Conservation (phyloP, 2,329 filamentous ascomycete genomes). For the Pestalotiopsis sp. region DNA sequence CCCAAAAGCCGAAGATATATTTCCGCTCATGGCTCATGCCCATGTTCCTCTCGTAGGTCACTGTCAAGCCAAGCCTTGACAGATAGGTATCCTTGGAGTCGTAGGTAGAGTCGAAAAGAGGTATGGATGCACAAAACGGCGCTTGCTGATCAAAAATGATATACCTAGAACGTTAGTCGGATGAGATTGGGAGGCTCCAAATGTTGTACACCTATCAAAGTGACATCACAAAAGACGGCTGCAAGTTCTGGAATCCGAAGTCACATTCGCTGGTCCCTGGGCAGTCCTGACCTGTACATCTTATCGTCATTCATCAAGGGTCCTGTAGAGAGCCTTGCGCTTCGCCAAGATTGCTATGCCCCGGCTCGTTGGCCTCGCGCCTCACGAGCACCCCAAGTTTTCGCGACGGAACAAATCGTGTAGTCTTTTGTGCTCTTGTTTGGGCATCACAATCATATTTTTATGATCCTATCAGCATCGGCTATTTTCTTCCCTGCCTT, state of each 20-base stretch:
- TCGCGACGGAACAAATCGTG: neutral
- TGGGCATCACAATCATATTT: conserved; percentile 16
- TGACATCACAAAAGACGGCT: neutral
- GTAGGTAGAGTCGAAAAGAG: too few species aligned
- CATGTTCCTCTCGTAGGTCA: too few species aligned
- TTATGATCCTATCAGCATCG: conserved; percentile 14
- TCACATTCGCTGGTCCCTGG: neutral
- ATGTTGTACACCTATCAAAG: neutral
- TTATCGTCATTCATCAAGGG: neutral
- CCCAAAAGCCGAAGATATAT: too few species aligned
- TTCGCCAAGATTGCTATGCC: neutral
- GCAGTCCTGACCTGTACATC: neutral
- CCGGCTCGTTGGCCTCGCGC: neutral
- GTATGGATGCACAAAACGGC: too few species aligned
- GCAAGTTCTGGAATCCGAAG: neutral
- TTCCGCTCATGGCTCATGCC: too few species aligned
- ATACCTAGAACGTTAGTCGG: neutral
- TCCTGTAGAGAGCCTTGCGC: neutral
- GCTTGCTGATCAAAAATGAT: neutral
- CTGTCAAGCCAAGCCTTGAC: too few species aligned
- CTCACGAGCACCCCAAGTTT: neutral
- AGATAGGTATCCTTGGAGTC: too few species aligned
- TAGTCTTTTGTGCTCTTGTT: conserved; percentile 1
- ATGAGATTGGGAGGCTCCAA: neutral
- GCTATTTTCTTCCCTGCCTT: conserved; percentile 13